These are phyloP conservation scores for Debaryomyces tyrocola DNA, from an alignment of 805 yeast species.

Conservation along the genomic window DNA sequence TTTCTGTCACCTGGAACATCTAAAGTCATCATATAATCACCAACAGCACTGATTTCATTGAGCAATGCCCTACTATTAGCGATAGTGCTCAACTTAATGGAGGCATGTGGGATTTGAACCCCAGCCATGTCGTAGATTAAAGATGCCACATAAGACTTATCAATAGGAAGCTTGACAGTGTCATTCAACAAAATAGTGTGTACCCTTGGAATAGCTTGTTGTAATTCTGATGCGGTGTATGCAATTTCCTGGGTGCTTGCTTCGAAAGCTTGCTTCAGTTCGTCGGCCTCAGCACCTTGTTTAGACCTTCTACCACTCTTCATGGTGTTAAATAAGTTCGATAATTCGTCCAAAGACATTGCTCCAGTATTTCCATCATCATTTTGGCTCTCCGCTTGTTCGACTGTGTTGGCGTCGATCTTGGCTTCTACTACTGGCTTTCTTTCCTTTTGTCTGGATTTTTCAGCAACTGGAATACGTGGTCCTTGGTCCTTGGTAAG, in stretches of 20 bases:
- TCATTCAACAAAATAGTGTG: constrained; percentile 18
- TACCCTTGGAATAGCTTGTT: constrained; percentile 25
- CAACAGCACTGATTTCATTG: constrained; percentile 20
- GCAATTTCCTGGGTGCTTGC: constrained; percentile 15
- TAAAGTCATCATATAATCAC: constrained; percentile 28
- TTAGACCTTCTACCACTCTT: constrained; percentile 9
- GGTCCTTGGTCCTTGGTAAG: constrained; percentile 40
- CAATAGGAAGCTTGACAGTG: constrained; percentile 23
- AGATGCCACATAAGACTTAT: constrained; percentile 22
- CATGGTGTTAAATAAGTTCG: constrained; percentile 33
- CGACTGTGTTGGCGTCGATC: constrained; percentile 2
- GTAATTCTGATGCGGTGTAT: constrained; percentile 32
- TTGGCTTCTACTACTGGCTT: constrained; percentile 4
- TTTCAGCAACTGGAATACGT: constrained; percentile 41
- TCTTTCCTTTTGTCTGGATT: constrained; percentile 8
- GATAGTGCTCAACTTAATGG: constrained; percentile 12
- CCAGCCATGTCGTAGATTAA: constrained; percentile 32
- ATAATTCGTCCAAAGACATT: constrained; percentile 39
- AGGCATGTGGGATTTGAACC: constrained; percentile 24
- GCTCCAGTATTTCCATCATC: constrained; percentile 17
- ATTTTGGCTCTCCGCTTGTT: constrained; percentile 6
- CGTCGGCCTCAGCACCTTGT: not conserved
- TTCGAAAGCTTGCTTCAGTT: constrained; percentile 8
- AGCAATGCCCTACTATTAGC: constrained; percentile 4
- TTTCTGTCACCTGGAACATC: constrained; percentile 25